These are phyloP conservation scores for Leucocoprinus birnbaumii DNA, from an alignment of 768 basidiomycete species.

Conservation along the genomic window DNA sequence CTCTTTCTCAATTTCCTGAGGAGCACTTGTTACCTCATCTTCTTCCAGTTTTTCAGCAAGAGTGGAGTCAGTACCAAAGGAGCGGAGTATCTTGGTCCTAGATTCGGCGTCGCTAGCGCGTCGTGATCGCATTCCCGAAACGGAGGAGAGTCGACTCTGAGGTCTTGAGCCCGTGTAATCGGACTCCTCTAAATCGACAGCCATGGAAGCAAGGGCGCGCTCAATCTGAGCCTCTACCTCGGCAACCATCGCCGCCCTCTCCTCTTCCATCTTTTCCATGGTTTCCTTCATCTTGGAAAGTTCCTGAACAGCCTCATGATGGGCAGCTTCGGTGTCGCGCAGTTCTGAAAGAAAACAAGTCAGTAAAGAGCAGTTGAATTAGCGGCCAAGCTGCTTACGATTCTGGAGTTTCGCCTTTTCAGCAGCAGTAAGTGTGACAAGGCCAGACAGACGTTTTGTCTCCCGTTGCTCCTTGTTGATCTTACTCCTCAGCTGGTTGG, in stretches of 20 bases:
- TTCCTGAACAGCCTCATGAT: constrained; percentile 77
- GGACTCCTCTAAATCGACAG: constrained; percentile 74
- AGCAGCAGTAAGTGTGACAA: constrained; percentile 71
- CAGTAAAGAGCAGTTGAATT: not conserved
- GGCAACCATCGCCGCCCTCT: constrained; percentile 87
- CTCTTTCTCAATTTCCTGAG: constrained; percentile 21
- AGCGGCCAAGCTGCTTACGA: constrained; percentile 47
- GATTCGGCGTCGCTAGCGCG: constrained; percentile 53
- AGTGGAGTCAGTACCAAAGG: constrained; percentile 78
- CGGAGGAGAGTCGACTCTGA: constrained; percentile 59
- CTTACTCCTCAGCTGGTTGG: constrained; percentile 78
- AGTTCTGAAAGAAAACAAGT: constrained; percentile 49
- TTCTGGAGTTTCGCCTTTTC: constrained; percentile 78
- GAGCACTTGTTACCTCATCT: constrained; percentile 26
- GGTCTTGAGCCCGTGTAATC: constrained; percentile 73
- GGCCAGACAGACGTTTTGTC: constrained; percentile 78
- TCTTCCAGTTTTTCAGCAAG: constrained; percentile 62
- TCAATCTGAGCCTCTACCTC: constrained; percentile 93
- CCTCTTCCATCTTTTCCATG: constrained; percentile 87
- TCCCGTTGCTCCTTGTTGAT: constrained; percentile 91
- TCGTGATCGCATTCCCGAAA: constrained; percentile 55
- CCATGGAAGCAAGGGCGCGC: constrained; percentile 81
- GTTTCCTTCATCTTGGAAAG: constrained; percentile 78
- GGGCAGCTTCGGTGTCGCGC: constrained; percentile 76
- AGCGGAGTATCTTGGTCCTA: constrained; percentile 55